phyloP scores from a whole-genome alignment of 2,329 filamentous ascomycete genomes.

The Colletotrichum theobromicola region DNA sequence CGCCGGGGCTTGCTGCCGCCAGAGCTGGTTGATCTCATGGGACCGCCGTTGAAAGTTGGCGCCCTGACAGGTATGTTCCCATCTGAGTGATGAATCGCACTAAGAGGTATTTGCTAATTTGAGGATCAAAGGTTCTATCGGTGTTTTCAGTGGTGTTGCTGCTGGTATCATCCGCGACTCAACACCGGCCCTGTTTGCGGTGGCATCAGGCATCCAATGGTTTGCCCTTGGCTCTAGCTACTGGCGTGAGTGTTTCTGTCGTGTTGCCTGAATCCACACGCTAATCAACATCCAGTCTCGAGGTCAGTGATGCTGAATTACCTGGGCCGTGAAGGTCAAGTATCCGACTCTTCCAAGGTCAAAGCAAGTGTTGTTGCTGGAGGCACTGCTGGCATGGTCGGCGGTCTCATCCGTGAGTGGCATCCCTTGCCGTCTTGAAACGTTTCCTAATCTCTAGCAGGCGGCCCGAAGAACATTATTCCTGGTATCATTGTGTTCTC shows the following conservation, averaged over 20 bases:
- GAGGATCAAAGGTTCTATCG: conserved; percentile 57
- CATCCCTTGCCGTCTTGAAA: not conserved
- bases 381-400: conserved; percentile 69
- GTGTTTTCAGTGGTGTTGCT: conserved; percentile 69
- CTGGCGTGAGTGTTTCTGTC: conserved; percentile 62
- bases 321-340: conserved; percentile 54
- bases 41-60: conserved; percentile 63
- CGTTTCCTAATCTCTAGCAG: conserved; percentile 34
- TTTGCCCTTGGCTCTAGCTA: conserved; percentile 79
- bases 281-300: conserved; percentile 45
- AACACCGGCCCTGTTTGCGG: conserved; percentile 72
- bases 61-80: conserved; percentile 57
- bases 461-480: conserved; percentile 57
- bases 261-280: not conserved
- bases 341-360: conserved; percentile 64
- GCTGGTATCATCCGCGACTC: conserved; percentile 74
- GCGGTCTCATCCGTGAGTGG: conserved; percentile 57
- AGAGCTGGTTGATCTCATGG: conserved; percentile 49
- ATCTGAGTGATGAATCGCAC: too few species aligned
- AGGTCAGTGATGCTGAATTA: conserved; percentile 51
- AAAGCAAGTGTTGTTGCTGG: conserved; percentile 75
- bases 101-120: not conserved
- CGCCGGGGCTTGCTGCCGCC: conserved; percentile 45
- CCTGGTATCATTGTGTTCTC: conserved; percentile 57
- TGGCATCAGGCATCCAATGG: conserved; percentile 80